These are phyloP conservation scores for Tetragonia tetragonoides DNA, from an alignment of 148 eudicot species.

Conservation along the genomic window DNA sequence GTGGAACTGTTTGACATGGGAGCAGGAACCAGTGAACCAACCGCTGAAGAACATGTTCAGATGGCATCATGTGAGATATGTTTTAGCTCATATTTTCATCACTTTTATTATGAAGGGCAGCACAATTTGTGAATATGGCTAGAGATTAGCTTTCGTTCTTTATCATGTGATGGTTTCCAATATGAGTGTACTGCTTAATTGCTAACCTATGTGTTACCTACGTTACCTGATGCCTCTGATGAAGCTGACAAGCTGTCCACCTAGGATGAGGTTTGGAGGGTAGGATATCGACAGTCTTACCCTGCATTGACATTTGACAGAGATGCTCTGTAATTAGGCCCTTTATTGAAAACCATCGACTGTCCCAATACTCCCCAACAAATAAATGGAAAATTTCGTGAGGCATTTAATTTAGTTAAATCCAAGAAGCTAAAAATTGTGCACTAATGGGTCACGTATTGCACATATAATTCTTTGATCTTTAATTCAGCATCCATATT, in stretches of 20 bases:
- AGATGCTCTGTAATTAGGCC: background rate
- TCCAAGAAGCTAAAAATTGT: background rate
- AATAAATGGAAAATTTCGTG: background rate
- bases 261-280: background rate
- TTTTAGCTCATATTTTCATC: conserved; percentile 10
- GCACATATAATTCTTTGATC: background rate
- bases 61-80: conserved; percentile 77
- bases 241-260: background rate
- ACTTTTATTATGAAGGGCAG: background rate
- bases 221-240: background rate
- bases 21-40: conserved; percentile 82
- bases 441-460: background rate
- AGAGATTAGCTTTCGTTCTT: background rate
- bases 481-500: background rate
- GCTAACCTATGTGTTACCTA: background rate
- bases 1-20: conserved; percentile 94
- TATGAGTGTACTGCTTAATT: background rate
- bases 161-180: background rate
- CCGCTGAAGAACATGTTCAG: conserved; percentile 78
- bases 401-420: background rate
- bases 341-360: background rate
- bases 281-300: background rate
- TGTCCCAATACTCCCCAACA: background rate
- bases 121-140: background rate
- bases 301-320: background rate